A percentile compares a stretch with the other conserved stretches of the same genome.
Evolutionary conservation across 805 yeast species (phyloP).

Genomic region (Saccharomyces mikatae): DNA sequence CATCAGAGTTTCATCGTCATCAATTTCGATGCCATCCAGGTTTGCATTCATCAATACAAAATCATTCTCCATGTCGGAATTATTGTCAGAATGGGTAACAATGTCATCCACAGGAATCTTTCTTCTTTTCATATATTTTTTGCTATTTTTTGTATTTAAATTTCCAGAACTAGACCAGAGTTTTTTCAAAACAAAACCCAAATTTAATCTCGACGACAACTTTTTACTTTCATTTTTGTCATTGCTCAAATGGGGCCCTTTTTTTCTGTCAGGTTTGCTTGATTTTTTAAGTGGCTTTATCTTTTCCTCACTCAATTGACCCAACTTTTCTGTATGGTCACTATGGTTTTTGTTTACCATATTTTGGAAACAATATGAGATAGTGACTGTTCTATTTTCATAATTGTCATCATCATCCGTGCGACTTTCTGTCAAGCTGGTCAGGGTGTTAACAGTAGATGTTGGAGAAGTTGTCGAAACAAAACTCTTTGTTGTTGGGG

Average conservation of each 20-base stretch:
- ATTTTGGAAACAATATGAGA: background rate
- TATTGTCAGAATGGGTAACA: background rate
- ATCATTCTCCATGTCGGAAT: constrained; percentile 2
- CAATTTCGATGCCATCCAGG: constrained; percentile 1
- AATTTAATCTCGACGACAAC: background rate
- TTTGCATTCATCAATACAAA: background rate
- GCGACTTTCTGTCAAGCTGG: background rate
- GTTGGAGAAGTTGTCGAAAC: background rate
- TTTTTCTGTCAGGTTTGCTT: background rate
- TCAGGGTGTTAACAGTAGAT: background rate
- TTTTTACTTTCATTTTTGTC: background rate
- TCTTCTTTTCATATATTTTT: background rate
- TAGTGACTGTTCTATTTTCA: background rate
- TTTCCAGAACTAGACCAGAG: background rate
- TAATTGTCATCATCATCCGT: background rate
- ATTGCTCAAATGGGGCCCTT: background rate
- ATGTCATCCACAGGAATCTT: background rate
- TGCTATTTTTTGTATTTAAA: background rate
- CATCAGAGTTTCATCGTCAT: constrained; percentile 17
- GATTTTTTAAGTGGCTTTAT: background rate
- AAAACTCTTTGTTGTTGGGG: background rate
- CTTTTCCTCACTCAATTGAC: background rate
- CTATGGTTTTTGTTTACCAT: background rate
- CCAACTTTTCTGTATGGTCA: background rate
- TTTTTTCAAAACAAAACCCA: background rate